Evolutionary conservation across 306 rosid genomes (phyloP), one percentile per base, ranked within the genome.

Genomic region (Begonia peltatifolia): DNA sequence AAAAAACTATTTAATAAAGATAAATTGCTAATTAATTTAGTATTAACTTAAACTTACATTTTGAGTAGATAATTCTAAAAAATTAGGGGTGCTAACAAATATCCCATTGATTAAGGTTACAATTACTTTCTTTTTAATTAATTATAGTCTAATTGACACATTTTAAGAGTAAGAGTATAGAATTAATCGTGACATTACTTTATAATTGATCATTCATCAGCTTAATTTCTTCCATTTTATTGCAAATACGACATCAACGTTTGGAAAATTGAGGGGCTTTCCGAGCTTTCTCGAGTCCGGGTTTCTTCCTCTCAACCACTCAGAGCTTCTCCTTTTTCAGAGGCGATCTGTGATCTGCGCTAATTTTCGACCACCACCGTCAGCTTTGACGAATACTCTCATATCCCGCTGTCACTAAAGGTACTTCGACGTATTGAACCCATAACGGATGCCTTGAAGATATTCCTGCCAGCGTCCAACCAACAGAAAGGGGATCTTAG

Each of bases 251-350:
- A 73, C 75, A 67, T 80, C 70, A 90, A 78, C 97, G 95, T 50
- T 90, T 90, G 55, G 97, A 90, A 76, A 57, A 90, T 61, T 90
- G 97, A 18, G 97, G 97, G 15, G 97, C 95, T 83, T 90, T 86
- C 16, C 97, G 97, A 61, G 97, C 97, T 76, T 90, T 90, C 83
- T 86, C 75, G 56, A 90, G 83, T 76, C 97, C 95, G 23, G 69
- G 61, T 68, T 90, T 90, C 94, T 90, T 90, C 82, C 97, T 83
- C 79, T 90, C 97, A 67, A 90, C 97, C 14, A 81, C 71, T 79
- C 97, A 82, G 66, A 90, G 97, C 52, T 94, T 94, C 68, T 83
- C 87, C 68, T 69, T 77, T 70, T 74, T 82, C 63, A 85, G 71
- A 56, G 97, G 94, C 14, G 1, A 14, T 64, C 97, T 76, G 65